A percentile compares a stretch with the other conserved stretches of the same genome.
Conservation (phyloP, 257 asterid species). For the Scutellaria galericulata region DNA sequence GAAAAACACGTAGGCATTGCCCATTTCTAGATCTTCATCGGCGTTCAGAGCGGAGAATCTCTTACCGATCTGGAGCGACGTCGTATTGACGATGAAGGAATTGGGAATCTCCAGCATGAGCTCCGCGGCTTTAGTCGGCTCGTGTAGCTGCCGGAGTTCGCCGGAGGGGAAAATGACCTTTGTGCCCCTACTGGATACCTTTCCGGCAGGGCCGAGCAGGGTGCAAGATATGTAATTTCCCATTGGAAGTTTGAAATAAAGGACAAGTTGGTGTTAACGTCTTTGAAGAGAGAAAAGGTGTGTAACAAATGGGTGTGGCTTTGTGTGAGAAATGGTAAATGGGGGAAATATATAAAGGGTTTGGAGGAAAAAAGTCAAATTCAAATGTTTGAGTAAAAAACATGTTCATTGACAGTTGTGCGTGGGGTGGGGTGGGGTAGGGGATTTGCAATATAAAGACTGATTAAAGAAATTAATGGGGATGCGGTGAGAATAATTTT, state of each 20-base stretch:
- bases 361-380: conserved; percentile 42
- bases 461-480: conserved; percentile 27
- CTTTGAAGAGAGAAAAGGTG: conserved; percentile 1
- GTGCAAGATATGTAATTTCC: conserved; percentile 59
- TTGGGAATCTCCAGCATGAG: conserved; percentile 64
- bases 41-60: conserved; percentile 76
- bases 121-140: conserved; percentile 59
- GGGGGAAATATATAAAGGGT: conserved; percentile 40
- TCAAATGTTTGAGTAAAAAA: conserved; percentile 22
- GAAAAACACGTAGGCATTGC: conserved; percentile 64
- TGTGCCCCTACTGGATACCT: conserved; percentile 34
- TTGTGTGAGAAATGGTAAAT: conserved; percentile 4
- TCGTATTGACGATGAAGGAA: conserved; percentile 59
- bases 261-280: not conserved
- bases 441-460: conserved; percentile 6
- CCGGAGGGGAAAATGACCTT: conserved; percentile 66
- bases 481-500: conserved; percentile 8
- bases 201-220: conserved; percentile 38
- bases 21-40: conserved; percentile 83
- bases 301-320: not conserved
- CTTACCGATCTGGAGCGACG: conserved; percentile 67
- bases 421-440: conserved; percentile 12
- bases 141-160: conserved; percentile 47
- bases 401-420: conserved; percentile 41
- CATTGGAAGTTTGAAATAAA: conserved; percentile 24